Evolutionary conservation across 164 flowering plant genomes (phyloP), one percentile per base, ranked within the genome.

Genomic region (Vitis cinerea): DNA sequence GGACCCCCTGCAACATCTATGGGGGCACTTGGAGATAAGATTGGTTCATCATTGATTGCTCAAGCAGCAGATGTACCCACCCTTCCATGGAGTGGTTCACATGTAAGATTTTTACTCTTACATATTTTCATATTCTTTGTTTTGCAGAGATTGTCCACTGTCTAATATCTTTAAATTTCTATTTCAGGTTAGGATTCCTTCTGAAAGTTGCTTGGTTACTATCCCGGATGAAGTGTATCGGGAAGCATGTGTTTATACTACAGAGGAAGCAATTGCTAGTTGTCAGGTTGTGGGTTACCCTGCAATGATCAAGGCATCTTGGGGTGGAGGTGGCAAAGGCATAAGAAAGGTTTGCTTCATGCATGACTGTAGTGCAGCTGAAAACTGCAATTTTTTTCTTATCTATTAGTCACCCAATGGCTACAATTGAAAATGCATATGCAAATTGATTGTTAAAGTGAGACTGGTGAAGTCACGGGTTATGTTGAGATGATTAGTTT

Each of bases 251-350:
- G 98, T 96, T 61, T 80, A 83, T 76, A 90, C 97, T 14, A 87
- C 98, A 7, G 99, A 93, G 66, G 99, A 96, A 82, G 99, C 99
- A 59, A 79, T 96, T 71, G 90, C 96, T 1, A 93, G 99, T 73
- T 96, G 99, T 81, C 95, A 90, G 74, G 90, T 93, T 81, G 97
- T 96, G 15, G 99, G 99, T 75, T 96, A 93, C 77, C 99, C 99
- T 59, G 99, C 99, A 75, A 96, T 96, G 99, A 96, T 96, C 69
- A 96, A 96, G 80, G 99, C 99, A 68, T 96, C 99, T 57, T 96
- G 99, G 99, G 99, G 98, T 72, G 99, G 99, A 37, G 99, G 99
- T 75, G 99, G 99, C 61, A 96, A 93, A 86, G 99, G 99, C 73
- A 96, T 96, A 69, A 85, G 99, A 86, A 96, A 96, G 99, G 99